Percentiles rank a stretch among this genome's conserved stretches.
Evolutionary conservation across 192 early-diverging fungal genomes (phyloP).

Genomic region (Umbelopsis sp.): DNA sequence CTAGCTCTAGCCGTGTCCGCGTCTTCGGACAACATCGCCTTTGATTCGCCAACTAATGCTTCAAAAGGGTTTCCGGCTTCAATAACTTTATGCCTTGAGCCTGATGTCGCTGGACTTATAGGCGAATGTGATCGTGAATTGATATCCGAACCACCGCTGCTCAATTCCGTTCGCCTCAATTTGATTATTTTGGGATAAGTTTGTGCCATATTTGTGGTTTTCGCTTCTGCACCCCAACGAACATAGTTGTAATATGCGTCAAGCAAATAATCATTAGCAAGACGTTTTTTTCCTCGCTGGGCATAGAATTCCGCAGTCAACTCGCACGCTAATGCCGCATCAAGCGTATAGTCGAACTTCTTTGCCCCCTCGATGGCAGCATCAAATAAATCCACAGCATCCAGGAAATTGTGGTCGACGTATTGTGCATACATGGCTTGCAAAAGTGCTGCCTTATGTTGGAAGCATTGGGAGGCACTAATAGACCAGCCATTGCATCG

Average conservation of each 20-base stretch:
- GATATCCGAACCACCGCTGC: background rate
- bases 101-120: slow-evolving; percentile 12
- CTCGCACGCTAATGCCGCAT: slow-evolving; percentile 21
- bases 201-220: slow-evolving; percentile 11
- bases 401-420: slow-evolving; percentile 5
- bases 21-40: background rate
- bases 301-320: slow-evolving; percentile 20
- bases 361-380: slow-evolving; percentile 20
- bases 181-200: background rate
- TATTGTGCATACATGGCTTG: slow-evolving; percentile 4
- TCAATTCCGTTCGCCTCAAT: background rate
- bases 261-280: slow-evolving; percentile 24
- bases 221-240: slow-evolving; percentile 28
- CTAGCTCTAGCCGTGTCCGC: background rate
- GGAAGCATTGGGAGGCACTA: slow-evolving; percentile 4
- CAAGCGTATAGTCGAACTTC: slow-evolving; percentile 11
- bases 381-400: slow-evolving; percentile 27
- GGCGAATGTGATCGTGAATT: background rate
- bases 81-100: background rate
- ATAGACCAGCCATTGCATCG: slow-evolving; percentile 19
- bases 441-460: slow-evolving; percentile 16
- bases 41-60: background rate
- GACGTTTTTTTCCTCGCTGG: slow-evolving; percentile 9
- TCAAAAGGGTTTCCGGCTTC: background rate
- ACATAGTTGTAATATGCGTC: slow-evolving; percentile 28